These are phyloP conservation scores for Suhomyces xylopsoci DNA, from an alignment of 805 yeast species.

Conservation along the genomic window DNA sequence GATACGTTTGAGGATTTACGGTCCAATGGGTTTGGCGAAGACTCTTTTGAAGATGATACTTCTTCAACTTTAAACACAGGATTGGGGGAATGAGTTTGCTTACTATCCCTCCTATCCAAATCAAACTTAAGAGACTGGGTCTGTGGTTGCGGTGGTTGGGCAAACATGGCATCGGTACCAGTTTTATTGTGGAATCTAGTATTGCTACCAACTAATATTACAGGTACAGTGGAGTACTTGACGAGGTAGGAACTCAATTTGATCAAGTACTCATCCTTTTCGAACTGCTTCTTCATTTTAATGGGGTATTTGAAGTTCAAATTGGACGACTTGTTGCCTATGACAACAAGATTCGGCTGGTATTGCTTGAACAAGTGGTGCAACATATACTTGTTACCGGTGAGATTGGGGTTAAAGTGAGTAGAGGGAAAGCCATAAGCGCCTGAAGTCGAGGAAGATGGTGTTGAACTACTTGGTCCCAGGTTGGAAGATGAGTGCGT, in stretches of 20 bases:
- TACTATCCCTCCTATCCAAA: neutral
- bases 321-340: slow-evolving; percentile 39
- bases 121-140: slow-evolving; percentile 1
- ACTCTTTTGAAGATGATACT: neutral
- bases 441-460: slow-evolving; percentile 4
- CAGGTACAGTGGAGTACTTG: slow-evolving; percentile 40
- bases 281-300: slow-evolving; percentile 18
- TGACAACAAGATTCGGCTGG: slow-evolving; percentile 36
- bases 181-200: slow-evolving; percentile 15
- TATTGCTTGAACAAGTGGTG: slow-evolving; percentile 38
- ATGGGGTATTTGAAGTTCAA: slow-evolving; percentile 42
- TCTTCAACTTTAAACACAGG: neutral
- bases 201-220: slow-evolving; percentile 33
- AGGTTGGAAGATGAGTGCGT: neutral
- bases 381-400: slow-evolving; percentile 36
- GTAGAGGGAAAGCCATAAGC: slow-evolving; percentile 1
- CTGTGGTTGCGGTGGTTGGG: neutral
- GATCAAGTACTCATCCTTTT: slow-evolving; percentile 27
- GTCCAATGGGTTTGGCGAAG: neutral
- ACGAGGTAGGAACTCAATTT: slow-evolving; percentile 37
- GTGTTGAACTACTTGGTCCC: neutral
- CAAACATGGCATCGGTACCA: slow-evolving; percentile 4
- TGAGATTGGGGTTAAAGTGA: slow-evolving; percentile 4
- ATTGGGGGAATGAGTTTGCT: neutral
- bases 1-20: neutral